A percentile compares a stretch with the other conserved stretches of the same genome.
These are phyloP conservation scores for Lactuca sativa DNA, from an alignment of 129 eudicot genomes.

Conservation along the genomic window DNA sequence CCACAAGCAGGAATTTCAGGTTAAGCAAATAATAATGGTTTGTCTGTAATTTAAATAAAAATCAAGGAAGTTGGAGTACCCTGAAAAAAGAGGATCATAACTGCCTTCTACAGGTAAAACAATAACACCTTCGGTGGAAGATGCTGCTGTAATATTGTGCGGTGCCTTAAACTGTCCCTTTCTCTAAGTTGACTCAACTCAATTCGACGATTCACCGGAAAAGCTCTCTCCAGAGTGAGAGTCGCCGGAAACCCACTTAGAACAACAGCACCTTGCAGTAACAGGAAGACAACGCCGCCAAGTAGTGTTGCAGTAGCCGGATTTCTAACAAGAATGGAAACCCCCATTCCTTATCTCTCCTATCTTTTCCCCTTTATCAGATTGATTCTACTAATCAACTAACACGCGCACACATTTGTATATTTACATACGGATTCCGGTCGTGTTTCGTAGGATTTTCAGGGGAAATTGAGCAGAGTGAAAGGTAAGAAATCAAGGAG, in stretches of 20 bases:
- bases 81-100: conserved; percentile 81
- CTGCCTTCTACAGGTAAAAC: conserved; percentile 82
- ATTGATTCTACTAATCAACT: neutral
- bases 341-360: conserved; percentile 39
- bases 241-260: conserved; percentile 43
- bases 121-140: conserved; percentile 48
- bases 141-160: conserved; percentile 57
- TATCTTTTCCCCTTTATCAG: conserved; percentile 14
- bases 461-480: neutral
- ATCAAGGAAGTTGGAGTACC: conserved; percentile 41
- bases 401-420: neutral
- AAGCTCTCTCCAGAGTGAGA: conserved; percentile 69
- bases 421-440: neutral
- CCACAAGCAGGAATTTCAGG: neutral
- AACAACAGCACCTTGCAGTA: conserved; percentile 37
- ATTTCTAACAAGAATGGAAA: conserved; percentile 3
- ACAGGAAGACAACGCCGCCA: conserved; percentile 17
- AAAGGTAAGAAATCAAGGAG: conserved; percentile 18
- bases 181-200: conserved; percentile 64
- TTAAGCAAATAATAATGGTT: neutral
- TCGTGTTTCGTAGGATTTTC: neutral
- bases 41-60: neutral
- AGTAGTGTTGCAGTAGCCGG: conserved; percentile 26
- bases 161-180: conserved; percentile 67
- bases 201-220: conserved; percentile 63